Conservation (phyloP, 2,329 filamentous ascomycete species). For the Fusarium compactum region DNA sequence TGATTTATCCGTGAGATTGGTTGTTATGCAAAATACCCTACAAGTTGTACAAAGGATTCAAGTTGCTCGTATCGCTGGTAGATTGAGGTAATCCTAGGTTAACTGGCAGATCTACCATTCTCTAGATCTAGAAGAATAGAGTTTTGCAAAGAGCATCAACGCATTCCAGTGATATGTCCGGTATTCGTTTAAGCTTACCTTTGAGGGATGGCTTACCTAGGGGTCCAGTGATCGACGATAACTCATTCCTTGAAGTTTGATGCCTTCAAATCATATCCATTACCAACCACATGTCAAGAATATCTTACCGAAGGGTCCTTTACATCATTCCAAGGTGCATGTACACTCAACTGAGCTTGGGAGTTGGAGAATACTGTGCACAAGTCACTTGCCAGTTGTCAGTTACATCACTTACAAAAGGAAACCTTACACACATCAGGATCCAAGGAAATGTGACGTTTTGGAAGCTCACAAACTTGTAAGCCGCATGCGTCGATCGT, state of each 20-base stretch:
- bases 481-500: slow-evolving; percentile 26
- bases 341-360: slow-evolving; percentile 7
- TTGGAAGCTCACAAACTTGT: slow-evolving; percentile 6
- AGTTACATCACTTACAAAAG: slow-evolving; percentile 28
- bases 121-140: slow-evolving; percentile 18
- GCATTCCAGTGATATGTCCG: background rate
- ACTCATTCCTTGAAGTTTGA: slow-evolving; percentile 8
- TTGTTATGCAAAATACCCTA: slow-evolving; percentile 41
- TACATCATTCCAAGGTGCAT: slow-evolving; percentile 19
- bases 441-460: slow-evolving; percentile 13
- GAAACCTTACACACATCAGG: background rate
- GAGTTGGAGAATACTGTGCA: slow-evolving; percentile 32
- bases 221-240: background rate
- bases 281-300: background rate
- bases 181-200: background rate
- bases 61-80: slow-evolving; percentile 31
- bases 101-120: slow-evolving; percentile 27
- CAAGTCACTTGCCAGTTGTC: slow-evolving; percentile 14
- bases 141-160: background rate
- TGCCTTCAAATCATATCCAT: background rate
- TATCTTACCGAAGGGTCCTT: background rate
- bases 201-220: background rate
- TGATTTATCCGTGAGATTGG: slow-evolving; percentile 29
- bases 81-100: slow-evolving; percentile 32
- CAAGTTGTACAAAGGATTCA: slow-evolving; percentile 32